Conservation (phyloP, 805 yeast genomes). For the Clavispora fructus region DNA sequence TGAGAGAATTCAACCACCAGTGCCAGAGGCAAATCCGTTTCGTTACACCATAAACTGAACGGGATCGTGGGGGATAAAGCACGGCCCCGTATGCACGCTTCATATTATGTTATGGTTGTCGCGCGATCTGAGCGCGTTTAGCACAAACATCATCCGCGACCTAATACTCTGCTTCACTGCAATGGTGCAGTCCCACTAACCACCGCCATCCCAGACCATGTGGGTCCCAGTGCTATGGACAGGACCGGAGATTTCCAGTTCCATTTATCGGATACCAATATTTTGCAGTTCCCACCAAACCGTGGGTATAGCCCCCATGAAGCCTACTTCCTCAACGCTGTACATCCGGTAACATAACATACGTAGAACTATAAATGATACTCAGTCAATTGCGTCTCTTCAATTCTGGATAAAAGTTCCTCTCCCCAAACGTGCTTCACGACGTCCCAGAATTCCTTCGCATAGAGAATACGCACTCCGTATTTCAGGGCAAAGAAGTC, state of each 20-base stretch:
- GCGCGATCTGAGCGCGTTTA: neutral
- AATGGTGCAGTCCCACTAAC: neutral
- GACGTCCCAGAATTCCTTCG: conserved; percentile 75
- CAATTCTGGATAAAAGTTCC: conserved; percentile 24
- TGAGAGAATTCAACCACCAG: too few relatives aligned
- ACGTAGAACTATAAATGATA: conserved; percentile 7
- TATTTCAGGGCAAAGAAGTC: conserved; percentile 46
- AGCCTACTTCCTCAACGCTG: too few relatives aligned
- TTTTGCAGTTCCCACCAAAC: too few relatives aligned
- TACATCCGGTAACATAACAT: too few relatives aligned
- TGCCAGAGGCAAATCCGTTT: too few relatives aligned
- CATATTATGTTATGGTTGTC: neutral
- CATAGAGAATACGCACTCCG: conserved; percentile 58
- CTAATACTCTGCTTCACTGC: neutral
- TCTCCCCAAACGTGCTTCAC: conserved; percentile 65
- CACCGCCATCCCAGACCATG: too few relatives aligned
- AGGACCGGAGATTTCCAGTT: too few relatives aligned
- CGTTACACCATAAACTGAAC: too few relatives aligned
- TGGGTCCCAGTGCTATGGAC: too few relatives aligned
- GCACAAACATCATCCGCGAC: neutral
- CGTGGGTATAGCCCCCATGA: too few relatives aligned
- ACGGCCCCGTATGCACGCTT: neutral
- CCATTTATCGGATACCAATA: too few relatives aligned
- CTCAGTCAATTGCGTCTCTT: conserved; percentile 11
- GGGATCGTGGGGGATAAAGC: too few relatives aligned